Base-by-base conservation (phyloP, 257 asterid species). In the Echium plantagineum region DNA sequence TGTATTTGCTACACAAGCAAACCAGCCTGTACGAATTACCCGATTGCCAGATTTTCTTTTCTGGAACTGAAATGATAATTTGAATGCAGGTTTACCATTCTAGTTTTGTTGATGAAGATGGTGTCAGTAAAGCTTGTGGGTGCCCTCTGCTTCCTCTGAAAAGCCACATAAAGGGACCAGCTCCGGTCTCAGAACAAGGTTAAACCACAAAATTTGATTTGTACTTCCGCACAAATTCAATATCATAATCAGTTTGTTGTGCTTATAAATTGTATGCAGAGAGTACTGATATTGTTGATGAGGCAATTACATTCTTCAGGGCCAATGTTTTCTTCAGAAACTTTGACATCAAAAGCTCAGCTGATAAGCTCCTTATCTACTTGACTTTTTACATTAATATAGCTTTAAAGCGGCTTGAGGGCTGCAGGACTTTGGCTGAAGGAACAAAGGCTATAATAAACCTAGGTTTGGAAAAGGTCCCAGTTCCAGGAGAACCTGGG, bases 401-500 rank as follows among this genome's bases (percentile, higher is more conserved):
- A 31, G 97, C 99, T 28, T 69, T 93, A 52, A 88, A 86, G 81
- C 82, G 90, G 71, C 94, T 84, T 26, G 98, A 84, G 71, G 98
- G 97, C 32, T 89, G 99, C 83, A 78, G 99, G 75, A 93, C 99
- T 7, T 81, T 89, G 78, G 97, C 99, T 21, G 99, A 93, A 83
- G 99, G 97, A 72, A 93, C 97, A 32, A 93, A 93, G 81, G 96
- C 97, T 56, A 89, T 93, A 60, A 93, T 89, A 67, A 93, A 80
- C 75, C 78, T 93, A 18, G 97, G 99, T 31, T 63, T 86, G 71
- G 99, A 89, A 77, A 76, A 86, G 72, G 99, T 93, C 60, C 94
- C 95, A 35, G 96, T 89, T 31, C 99, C 97, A 28, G 96, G 95
- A 66, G 96, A 86, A 79, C 80, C 82, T 1, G 96, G 96, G 60